A percentile compares a stretch with the other conserved stretches of the same genome.
These are phyloP conservation scores for Dicorynia guianensis DNA, from an alignment of 306 rosid genomes.

Conservation along the genomic window DNA sequence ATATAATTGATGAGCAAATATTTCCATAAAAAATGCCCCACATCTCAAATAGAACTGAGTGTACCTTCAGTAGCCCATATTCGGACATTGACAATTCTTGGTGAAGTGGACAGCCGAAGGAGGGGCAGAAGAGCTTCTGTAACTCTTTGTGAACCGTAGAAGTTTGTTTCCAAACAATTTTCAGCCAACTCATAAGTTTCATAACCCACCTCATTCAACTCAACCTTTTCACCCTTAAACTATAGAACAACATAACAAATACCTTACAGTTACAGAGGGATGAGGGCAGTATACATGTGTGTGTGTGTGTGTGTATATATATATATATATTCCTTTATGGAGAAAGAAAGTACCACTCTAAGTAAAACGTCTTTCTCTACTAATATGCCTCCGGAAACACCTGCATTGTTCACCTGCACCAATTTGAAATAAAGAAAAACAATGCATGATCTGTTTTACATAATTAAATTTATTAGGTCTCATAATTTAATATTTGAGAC, in stretches of 20 bases:
- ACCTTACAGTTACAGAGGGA: background rate
- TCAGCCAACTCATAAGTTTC: constrained; percentile 50
- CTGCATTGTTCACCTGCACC: constrained; percentile 54
- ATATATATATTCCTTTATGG: constrained; percentile 16
- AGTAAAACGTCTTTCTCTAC: constrained; percentile 34
- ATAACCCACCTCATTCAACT: constrained; percentile 21
- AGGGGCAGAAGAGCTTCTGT: constrained; percentile 63
- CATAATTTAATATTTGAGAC: no score
- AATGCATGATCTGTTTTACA: no score
- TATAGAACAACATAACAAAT: constrained; percentile 11
- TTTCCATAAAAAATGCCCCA: no score
- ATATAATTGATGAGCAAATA: no score
- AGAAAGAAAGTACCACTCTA: no score
- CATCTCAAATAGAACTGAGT: background rate
- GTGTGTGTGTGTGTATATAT: no score
- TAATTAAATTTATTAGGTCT: no score
- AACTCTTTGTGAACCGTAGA: constrained; percentile 61
- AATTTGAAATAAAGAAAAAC: background rate
- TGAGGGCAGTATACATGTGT: background rate
- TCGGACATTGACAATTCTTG: constrained; percentile 58
- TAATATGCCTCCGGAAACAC: constrained; percentile 41
- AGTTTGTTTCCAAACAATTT: constrained; percentile 60
- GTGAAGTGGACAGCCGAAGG: constrained; percentile 60
- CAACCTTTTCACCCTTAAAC: constrained; percentile 41
- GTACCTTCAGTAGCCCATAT: constrained; percentile 44